A percentile compares a stretch with the other conserved stretches of the same genome.
phyloP scores from a whole-genome alignment of 129 eudicot genomes.

The Pittosporum tobira region DNA sequence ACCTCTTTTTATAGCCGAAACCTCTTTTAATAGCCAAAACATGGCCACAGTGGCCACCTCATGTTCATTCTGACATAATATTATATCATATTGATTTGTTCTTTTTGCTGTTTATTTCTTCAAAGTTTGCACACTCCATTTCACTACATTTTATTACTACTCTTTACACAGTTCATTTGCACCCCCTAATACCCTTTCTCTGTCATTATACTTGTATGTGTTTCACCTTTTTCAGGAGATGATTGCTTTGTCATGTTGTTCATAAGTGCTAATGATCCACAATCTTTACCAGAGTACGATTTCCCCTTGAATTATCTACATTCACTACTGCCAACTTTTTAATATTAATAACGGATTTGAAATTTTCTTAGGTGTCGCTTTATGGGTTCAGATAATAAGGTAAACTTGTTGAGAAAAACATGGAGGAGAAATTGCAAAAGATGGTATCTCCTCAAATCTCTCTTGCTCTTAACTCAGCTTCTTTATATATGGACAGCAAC shows the following conservation, averaged over 20 bases:
- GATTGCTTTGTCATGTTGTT: slow-evolving; percentile 53
- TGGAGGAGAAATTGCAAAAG: slow-evolving; percentile 66
- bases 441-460: slow-evolving; percentile 36
- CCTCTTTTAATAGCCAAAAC: too few relatives aligned
- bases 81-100: too few relatives aligned
- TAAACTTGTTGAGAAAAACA: slow-evolving; percentile 35
- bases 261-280: slow-evolving; percentile 45
- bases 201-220: slow-evolving; percentile 7
- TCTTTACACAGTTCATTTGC: not conserved
- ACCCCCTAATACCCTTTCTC: not conserved
- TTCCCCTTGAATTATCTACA: not conserved
- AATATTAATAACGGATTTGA: slow-evolving; percentile 1
- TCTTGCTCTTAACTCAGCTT: slow-evolving; percentile 3
- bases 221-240: slow-evolving; percentile 35
- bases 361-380: slow-evolving; percentile 59
- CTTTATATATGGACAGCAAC: slow-evolving; percentile 10
- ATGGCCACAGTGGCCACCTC: too few relatives aligned
- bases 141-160: too few relatives aligned
- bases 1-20: too few relatives aligned
- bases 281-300: slow-evolving; percentile 63
- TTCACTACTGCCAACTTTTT: slow-evolving; percentile 6
- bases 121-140: too few relatives aligned
- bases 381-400: slow-evolving; percentile 45
- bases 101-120: too few relatives aligned
- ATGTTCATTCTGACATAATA: too few relatives aligned